Evolutionary conservation across 805 yeast genomes (phyloP).

Genomic region (Candida adriatica): DNA sequence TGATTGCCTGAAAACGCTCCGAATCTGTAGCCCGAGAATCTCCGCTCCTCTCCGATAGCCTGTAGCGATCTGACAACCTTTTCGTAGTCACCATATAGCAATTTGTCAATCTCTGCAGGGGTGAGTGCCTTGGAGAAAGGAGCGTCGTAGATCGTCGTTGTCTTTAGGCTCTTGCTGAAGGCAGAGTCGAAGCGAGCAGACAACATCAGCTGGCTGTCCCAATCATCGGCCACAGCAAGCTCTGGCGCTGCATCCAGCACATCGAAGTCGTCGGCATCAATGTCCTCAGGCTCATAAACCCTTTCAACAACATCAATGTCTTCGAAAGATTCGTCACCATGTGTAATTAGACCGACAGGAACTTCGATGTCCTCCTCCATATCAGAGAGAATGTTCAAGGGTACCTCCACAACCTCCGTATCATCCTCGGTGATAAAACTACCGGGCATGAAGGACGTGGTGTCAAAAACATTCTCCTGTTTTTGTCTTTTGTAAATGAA

Average conservation of each 20-base stretch:
- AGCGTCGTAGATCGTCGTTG: slow-evolving; percentile 18
- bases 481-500: slow-evolving; percentile 28
- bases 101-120: slow-evolving; percentile 36
- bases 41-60: slow-evolving; percentile 24
- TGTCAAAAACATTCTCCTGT: slow-evolving; percentile 18
- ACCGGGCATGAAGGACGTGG: slow-evolving; percentile 22
- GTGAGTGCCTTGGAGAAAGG: slow-evolving; percentile 20
- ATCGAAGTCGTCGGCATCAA: slow-evolving; percentile 38
- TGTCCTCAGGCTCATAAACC: slow-evolving; percentile 62
- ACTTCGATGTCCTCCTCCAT: slow-evolving; percentile 8
- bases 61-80: slow-evolving; percentile 23
- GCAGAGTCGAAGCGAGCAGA: slow-evolving; percentile 28
- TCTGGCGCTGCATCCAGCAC: slow-evolving; percentile 37
- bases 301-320: slow-evolving; percentile 42
- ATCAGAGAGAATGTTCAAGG: slow-evolving; percentile 9
- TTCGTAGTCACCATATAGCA: slow-evolving; percentile 43
- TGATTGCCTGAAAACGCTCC: slow-evolving; percentile 19
- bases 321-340: slow-evolving; percentile 19
- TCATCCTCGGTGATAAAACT: slow-evolving; percentile 17
- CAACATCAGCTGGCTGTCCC: slow-evolving; percentile 60
- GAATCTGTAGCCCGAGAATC: slow-evolving; percentile 20
- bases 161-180: slow-evolving; percentile 12
- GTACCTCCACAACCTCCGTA: slow-evolving; percentile 1
- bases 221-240: slow-evolving; percentile 47
- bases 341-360: slow-evolving; percentile 5